phyloP scores from a whole-genome alignment of 2,329 filamentous ascomycete species.

The Penicillium sp. region DNA sequence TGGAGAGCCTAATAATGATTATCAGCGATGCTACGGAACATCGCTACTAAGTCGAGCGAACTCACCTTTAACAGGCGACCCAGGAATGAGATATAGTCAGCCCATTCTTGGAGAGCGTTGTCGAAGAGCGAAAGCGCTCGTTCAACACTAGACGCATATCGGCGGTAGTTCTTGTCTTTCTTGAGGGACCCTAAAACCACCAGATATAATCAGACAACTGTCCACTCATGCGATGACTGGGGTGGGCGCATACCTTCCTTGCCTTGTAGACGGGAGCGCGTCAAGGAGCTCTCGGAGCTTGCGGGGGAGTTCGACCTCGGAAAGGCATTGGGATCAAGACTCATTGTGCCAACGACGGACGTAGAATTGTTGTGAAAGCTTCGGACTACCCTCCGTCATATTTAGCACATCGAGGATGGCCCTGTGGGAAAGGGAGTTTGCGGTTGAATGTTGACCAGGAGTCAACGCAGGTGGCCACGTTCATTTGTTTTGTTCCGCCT shows the following conservation, averaged over 20 bases:
- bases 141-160: slow-evolving; percentile 86
- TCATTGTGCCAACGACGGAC: slow-evolving; percentile 38
- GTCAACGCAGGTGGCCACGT: slow-evolving; percentile 23
- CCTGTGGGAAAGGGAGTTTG: slow-evolving; percentile 12
- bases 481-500: slow-evolving; percentile 25
- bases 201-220: slow-evolving; percentile 1
- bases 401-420: slow-evolving; percentile 26
- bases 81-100: slow-evolving; percentile 97
- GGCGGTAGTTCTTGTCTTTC: slow-evolving; percentile 69
- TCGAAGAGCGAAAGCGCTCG: slow-evolving; percentile 87
- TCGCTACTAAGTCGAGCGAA: neutral
- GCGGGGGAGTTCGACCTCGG: slow-evolving; percentile 62
- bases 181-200: slow-evolving; percentile 35
- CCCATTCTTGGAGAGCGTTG: slow-evolving; percentile 94
- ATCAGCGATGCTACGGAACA: neutral
- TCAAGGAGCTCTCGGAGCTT: slow-evolving; percentile 78
- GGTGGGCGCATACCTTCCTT: slow-evolving; percentile 63
- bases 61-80: slow-evolving; percentile 82
- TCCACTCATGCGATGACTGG: neutral
- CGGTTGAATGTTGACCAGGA: slow-evolving; percentile 16
- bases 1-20: slow-evolving; percentile 68
- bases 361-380: slow-evolving; percentile 18
- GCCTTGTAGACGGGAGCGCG: slow-evolving; percentile 73
- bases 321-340: slow-evolving; percentile 41
- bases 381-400: slow-evolving; percentile 33